Percentiles rank a stretch among this genome's conserved stretches.
These are phyloP conservation scores for Fomitiporia mediterranea DNA, from an alignment of 1,284 basidiomycete genomes.

Conservation along the genomic window DNA sequence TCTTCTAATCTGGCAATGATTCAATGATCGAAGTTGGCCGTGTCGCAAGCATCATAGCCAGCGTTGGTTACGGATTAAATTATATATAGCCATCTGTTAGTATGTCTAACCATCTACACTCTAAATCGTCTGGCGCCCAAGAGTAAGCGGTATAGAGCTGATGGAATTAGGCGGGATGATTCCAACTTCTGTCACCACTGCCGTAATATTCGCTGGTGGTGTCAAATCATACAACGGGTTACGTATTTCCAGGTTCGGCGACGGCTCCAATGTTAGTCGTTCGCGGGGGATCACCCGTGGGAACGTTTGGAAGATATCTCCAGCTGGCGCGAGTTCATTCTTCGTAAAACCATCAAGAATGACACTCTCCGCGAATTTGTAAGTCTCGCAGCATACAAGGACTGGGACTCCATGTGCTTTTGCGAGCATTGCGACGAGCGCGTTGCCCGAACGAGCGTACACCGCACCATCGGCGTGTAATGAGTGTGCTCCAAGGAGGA, in stretches of 20 bases:
- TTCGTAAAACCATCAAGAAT: slow-evolving; percentile 93
- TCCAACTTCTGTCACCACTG: slow-evolving; percentile 94
- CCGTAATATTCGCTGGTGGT: slow-evolving; percentile 84
- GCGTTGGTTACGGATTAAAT: background rate
- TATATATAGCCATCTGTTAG: background rate
- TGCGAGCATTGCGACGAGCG: slow-evolving; percentile 94
- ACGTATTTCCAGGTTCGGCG: slow-evolving; percentile 56
- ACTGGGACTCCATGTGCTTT: slow-evolving; percentile 88
- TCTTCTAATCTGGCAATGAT: background rate
- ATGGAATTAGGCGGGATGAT: slow-evolving; percentile 86
- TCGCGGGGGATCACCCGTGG: slow-evolving; percentile 36
- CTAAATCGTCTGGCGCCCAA: slow-evolving; percentile 41
- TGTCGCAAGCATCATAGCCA: background rate
- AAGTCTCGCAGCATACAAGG: slow-evolving; percentile 96
- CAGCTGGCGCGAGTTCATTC: slow-evolving; percentile 71
- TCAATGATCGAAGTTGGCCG: background rate
- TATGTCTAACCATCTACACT: background rate
- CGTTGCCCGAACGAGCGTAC: slow-evolving; percentile 92
- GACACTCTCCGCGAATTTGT: slow-evolving; percentile 95
- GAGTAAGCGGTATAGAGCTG: slow-evolving; percentile 71
- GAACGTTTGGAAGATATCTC: slow-evolving; percentile 34
- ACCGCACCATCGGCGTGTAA: slow-evolving; percentile 94
- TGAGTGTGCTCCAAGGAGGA: slow-evolving; percentile 91
- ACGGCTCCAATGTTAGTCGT: slow-evolving; percentile 32
- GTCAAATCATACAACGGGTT: slow-evolving; percentile 91